Evolutionary conservation across 768 basidiomycete species (phyloP).

Genomic region (Suillus spraguei): DNA sequence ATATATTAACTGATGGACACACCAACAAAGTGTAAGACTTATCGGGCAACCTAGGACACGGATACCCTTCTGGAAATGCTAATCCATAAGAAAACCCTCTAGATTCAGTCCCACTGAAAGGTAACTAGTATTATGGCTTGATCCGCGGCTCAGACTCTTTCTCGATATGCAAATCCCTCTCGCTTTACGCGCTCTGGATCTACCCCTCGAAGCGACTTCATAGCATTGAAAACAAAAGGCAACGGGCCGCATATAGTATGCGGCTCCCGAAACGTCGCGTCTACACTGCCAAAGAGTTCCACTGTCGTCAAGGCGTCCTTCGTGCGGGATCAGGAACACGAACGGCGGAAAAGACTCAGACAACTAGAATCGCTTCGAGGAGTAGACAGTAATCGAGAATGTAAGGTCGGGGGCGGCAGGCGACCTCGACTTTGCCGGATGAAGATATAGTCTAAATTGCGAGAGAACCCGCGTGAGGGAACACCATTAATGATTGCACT

Average conservation of each 20-base stretch:
- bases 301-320: slow-evolving; percentile 21
- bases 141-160: not conserved
- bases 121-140: no score
- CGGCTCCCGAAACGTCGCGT: slow-evolving; percentile 18
- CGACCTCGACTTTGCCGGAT: not conserved
- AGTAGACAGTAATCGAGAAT: slow-evolving; percentile 22
- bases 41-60: no score
- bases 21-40: no score
- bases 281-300: slow-evolving; percentile 22
- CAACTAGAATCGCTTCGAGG: not conserved
- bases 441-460: not conserved
- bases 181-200: slow-evolving; percentile 26
- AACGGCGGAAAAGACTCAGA: slow-evolving; percentile 14
- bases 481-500: no score
- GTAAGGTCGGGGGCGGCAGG: slow-evolving; percentile 13
- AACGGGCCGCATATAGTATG: slow-evolving; percentile 26
- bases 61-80: no score
- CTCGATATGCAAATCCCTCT: slow-evolving; percentile 28
- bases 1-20: no score
- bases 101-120: no score
- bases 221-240: slow-evolving; percentile 25
- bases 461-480: no score
- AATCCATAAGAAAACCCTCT: no score
- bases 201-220: slow-evolving; percentile 25
- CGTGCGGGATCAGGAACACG: slow-evolving; percentile 19